A percentile compares a stretch with the other conserved stretches of the same genome.
These are phyloP conservation scores for Fusarium proliferatum DNA, from an alignment of 2,329 filamentous ascomycete species.

Conservation along the genomic window DNA sequence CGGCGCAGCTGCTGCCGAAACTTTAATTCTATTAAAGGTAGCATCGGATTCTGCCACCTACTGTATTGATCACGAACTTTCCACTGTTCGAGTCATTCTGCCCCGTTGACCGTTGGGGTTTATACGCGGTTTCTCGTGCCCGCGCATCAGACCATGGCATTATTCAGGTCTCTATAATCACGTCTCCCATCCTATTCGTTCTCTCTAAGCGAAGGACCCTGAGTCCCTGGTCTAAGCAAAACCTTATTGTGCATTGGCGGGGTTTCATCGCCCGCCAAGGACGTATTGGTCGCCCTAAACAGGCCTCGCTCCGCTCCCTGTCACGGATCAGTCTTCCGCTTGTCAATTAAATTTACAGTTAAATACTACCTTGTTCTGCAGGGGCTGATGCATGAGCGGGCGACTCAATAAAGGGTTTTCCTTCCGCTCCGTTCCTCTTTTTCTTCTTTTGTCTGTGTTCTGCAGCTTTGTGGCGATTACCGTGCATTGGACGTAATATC, in stretches of 20 bases:
- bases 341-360: background rate
- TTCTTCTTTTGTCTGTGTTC: background rate
- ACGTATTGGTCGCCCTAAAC: background rate
- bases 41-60: background rate
- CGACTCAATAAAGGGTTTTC: background rate
- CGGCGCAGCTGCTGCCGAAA: background rate
- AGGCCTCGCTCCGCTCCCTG: slow-evolving; percentile 1
- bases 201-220: background rate
- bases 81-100: background rate
- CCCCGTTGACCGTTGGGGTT: background rate
- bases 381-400: background rate
- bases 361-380: background rate
- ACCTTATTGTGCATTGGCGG: background rate
- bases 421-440: background rate
- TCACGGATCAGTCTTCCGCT: background rate
- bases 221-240: background rate
- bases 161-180: background rate
- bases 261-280: background rate
- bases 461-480: background rate
- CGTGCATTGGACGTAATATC: background rate
- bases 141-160: background rate
- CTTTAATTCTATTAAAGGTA: background rate
- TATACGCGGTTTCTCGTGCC: background rate
- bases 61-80: background rate
- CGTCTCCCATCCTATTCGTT: background rate